Evolutionary conservation across 306 rosid species (phyloP).

Genomic region (Prunus mira): DNA sequence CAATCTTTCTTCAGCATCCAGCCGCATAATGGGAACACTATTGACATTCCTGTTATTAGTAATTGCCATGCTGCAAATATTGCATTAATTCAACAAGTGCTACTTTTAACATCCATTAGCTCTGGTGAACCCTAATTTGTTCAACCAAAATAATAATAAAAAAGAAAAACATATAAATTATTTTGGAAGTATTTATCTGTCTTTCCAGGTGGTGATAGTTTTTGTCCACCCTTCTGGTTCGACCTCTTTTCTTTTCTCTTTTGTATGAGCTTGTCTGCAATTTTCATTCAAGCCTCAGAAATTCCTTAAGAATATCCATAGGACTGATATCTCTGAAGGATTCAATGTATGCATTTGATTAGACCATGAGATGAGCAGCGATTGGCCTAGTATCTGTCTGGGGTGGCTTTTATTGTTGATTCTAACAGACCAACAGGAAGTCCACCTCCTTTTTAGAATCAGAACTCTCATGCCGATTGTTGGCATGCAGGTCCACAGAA

Average conservation of each 20-base stretch:
- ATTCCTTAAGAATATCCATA: not conserved
- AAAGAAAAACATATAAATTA: not conserved
- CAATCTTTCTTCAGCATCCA: constrained; percentile 56
- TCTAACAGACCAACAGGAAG: not conserved
- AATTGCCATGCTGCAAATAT: constrained; percentile 36
- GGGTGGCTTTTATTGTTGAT: not conserved
- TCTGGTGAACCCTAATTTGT: constrained; percentile 45
- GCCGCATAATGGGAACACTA: constrained; percentile 35
- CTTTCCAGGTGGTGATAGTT: not conserved
- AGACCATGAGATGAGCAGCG: not conserved
- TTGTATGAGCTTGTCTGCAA: not conserved
- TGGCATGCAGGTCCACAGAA: not conserved
- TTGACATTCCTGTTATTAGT: constrained; percentile 45
- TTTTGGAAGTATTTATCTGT: not conserved
- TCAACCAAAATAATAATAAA: constrained; percentile 11
- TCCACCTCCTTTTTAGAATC: not conserved
- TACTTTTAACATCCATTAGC: constrained; percentile 29
- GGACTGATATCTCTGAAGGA: not conserved
- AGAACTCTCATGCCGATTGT: not conserved
- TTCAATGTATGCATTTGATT: not conserved
- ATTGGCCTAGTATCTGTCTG: not conserved
- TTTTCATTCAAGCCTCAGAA: not conserved
- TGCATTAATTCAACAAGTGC: constrained; percentile 15
- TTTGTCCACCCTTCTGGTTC: constrained; percentile 9
- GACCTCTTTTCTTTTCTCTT: not conserved